Base-by-base conservation (phyloP, 495 filamentous ascomycete genomes). In the Podospora pseudopauciseta region DNA sequence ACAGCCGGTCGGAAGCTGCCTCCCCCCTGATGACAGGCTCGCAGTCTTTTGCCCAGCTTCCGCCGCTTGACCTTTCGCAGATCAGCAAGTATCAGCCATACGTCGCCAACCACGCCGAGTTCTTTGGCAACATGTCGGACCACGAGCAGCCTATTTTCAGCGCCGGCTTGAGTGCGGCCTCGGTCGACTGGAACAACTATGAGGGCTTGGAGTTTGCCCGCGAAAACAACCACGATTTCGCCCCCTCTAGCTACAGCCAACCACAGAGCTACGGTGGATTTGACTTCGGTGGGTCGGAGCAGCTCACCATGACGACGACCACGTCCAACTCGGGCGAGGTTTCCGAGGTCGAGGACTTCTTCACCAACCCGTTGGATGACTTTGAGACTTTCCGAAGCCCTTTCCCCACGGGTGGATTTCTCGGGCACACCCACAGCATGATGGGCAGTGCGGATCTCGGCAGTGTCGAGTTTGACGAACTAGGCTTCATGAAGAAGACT, bases 251-350 rank as follows among this genome's bases (percentile, higher is more conserved):
- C 63, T 92, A 87, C 74, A 91, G 88, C 71, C 90, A 91, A 72
- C 80, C 88, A 28, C 89, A 88, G 28, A 89, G 89, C 59, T 92
- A 88, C 74, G 83, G 86, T 57, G 87, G 87, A 64, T 90, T 89
- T 67, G 88, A 91, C 68, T 90, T 85, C 68, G 82, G 81, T 67
- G 78, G 81, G 26, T 79, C 79, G 2, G 84, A 84, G 66, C 83
- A 83, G 60, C 80, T 86, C 60, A 86, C 84, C 5, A 80, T 88
- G 66, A 82, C 81, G 16, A 78, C 75, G 34, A 77, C 86, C 6
- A 89, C 89, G 2, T 92, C 90, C 3, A 92, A 89, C 9, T 92
- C 90, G 2, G 90, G 90, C 34, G 90, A 92, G 68, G 86, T 90
- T 32, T 92, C 90, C 16, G 90, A 92, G 76, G 86, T 86, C 16